phyloP scores from a whole-genome alignment of 2,329 filamentous ascomycete genomes.

The Pseudogymnoascus pannorum region DNA sequence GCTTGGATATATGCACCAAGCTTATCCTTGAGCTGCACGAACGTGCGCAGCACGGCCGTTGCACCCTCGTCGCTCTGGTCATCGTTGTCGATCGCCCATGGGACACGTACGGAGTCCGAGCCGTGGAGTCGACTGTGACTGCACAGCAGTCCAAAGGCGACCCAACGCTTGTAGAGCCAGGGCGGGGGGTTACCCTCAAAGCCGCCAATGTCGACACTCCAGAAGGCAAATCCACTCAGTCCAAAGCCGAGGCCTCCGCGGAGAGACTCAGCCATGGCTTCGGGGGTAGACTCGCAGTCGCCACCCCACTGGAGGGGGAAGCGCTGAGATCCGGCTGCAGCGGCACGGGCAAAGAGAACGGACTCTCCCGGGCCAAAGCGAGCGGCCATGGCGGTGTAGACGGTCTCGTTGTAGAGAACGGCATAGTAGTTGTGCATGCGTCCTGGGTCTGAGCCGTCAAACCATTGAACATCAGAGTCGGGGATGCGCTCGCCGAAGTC shows the following conservation, averaged over 20 bases:
- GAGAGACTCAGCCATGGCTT: conserved; percentile 55
- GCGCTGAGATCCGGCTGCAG: conserved; percentile 50
- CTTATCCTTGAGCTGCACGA: conserved; percentile 40
- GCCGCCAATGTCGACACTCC: conserved; percentile 56
- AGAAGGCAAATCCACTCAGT: conserved; percentile 51
- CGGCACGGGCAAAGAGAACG: conserved; percentile 51
- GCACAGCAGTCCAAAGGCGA: conserved; percentile 55
- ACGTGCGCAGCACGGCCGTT: conserved; percentile 42
- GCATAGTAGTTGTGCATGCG: conserved; percentile 61
- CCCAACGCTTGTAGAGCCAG: conserved; percentile 57
- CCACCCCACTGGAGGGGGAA: conserved; percentile 56
- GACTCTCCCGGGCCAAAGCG: conserved; percentile 42
- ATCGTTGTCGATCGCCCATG: conserved; percentile 54
- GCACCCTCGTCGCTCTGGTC: conserved; percentile 40
- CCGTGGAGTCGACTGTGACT: conserved; percentile 53
- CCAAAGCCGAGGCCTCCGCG: conserved; percentile 51
- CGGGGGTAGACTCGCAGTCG: conserved; percentile 55
- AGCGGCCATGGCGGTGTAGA: conserved; percentile 47
- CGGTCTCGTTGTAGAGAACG: conserved; percentile 52
- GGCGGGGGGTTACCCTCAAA: conserved; percentile 53
- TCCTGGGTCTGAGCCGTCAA: conserved; percentile 43
- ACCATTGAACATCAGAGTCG: conserved; percentile 45
- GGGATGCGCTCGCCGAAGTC: conserved; percentile 58
- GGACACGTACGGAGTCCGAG: conserved; percentile 53
- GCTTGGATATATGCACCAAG: conserved; percentile 52